Conservation (phyloP, 768 basidiomycete species). For the Lentinus brumalis region DNA sequence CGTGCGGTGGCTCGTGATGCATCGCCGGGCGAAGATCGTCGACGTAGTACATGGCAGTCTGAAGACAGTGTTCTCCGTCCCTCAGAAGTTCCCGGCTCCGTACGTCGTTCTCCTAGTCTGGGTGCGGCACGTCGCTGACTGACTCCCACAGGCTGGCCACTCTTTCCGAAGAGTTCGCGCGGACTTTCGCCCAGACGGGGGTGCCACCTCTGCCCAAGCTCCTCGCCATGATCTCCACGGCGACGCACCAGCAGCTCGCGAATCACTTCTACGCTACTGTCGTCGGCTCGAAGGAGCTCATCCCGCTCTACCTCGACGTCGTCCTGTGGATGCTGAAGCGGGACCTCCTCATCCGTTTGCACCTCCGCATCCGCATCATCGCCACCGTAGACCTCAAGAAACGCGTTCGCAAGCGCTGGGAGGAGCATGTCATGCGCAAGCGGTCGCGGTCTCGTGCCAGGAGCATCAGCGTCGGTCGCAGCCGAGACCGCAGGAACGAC, state of each 20-base stretch:
- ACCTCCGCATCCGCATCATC: slow-evolving; percentile 82
- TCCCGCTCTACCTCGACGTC: slow-evolving; percentile 76
- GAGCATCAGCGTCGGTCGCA: slow-evolving; percentile 18
- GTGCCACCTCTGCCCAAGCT: slow-evolving; percentile 75
- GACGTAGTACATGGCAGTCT: slow-evolving; percentile 80
- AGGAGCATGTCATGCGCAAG: slow-evolving; percentile 37
- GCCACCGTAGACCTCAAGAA: slow-evolving; percentile 77
- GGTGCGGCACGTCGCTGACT: not conserved
- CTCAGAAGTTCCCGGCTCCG: slow-evolving; percentile 62
- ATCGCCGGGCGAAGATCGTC: slow-evolving; percentile 86
- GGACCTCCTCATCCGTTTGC: slow-evolving; percentile 82
- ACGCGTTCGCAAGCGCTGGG: slow-evolving; percentile 49
- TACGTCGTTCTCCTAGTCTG: slow-evolving; percentile 38
- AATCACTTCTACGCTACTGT: slow-evolving; percentile 84
- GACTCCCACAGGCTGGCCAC: slow-evolving; percentile 45
- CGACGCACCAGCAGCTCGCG: slow-evolving; percentile 60
- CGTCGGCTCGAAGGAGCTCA: slow-evolving; percentile 64
- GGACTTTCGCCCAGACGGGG: slow-evolving; percentile 55
- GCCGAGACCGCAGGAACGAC: not conserved
- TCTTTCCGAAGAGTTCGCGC: slow-evolving; percentile 61
- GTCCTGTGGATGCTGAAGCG: slow-evolving; percentile 90
- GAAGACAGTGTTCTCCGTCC: slow-evolving; percentile 80
- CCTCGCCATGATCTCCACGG: slow-evolving; percentile 72
- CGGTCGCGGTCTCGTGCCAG: slow-evolving; percentile 24
- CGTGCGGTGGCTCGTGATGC: slow-evolving; percentile 91